Evolutionary conservation across 1,139 yeast genomes (phyloP).

Genomic region (Meyerozyma carpophila): DNA sequence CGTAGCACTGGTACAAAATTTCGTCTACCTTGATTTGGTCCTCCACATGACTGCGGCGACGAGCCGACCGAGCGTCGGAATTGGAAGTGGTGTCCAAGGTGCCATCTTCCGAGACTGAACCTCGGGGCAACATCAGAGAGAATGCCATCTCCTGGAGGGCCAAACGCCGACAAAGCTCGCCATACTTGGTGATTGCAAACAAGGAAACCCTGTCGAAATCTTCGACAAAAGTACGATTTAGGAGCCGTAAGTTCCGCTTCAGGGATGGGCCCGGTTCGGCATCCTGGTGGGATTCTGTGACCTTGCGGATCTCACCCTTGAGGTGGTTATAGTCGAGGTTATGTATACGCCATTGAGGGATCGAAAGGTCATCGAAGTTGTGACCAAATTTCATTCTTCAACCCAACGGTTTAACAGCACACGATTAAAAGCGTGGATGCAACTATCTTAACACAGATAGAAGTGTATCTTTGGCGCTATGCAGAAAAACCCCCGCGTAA

Average conservation of each 20-base stretch:
- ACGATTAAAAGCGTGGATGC: neutral
- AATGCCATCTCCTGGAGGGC: constrained; percentile 7
- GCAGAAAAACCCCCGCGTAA: too few relatives aligned
- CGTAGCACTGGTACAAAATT: constrained; percentile 33
- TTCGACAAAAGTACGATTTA: constrained; percentile 31
- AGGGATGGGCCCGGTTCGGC: neutral
- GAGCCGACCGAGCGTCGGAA: neutral
- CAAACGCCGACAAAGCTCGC: constrained; percentile 45
- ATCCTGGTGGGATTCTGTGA: constrained; percentile 1
- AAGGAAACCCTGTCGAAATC: constrained; percentile 52
- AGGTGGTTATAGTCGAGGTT: constrained; percentile 79
- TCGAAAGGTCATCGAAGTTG: constrained; percentile 66
- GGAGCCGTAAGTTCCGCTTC: constrained; percentile 14
- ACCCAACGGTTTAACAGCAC: neutral
- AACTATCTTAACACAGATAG: too few relatives aligned
- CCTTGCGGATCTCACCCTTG: constrained; percentile 50
- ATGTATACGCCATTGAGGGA: constrained; percentile 83
- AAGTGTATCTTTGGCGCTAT: too few relatives aligned
- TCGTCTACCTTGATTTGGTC: constrained; percentile 19
- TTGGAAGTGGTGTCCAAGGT: neutral
- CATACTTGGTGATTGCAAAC: constrained; percentile 61
- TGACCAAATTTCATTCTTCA: constrained; percentile 76
- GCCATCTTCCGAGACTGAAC: neutral
- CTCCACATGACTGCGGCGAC: constrained; percentile 14
- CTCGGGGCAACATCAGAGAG: neutral